Evolutionary conservation across 148 eudicot genomes (phyloP), one percentile per base, ranked within the genome.

Genomic region (Heliosperma pusillum): DNA sequence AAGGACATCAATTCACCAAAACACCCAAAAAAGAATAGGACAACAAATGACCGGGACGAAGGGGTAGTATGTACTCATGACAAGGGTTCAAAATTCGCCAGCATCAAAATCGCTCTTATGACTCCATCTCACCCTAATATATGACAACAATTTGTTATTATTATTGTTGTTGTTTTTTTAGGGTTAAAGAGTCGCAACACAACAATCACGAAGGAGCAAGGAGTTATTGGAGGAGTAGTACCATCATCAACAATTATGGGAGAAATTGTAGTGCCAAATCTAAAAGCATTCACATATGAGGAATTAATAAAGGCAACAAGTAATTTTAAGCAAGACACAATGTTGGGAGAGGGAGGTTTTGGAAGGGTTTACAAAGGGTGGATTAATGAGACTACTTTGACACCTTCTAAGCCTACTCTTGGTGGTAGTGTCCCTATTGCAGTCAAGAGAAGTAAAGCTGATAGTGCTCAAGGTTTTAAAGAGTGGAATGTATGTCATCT

Each of bases 281-380:
- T 83, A 27, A 92, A 83, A 72, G 33, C 69, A 72, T 92, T 82
- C 55, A 83, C 70, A 1, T 87, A 70, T 3, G 36, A 74, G 0
- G 92, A 88, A 7, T 64, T 92, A 59, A 89, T 12, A 72, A 80
- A 76, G 1, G 92, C 92, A 0, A 89, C 97, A 0, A 86, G 73
- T 58, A 85, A 87, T 50, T 92, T 92, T 57, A 74, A 74, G 29
- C 86, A 90, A 11, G 94, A 85, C 58, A 68, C 88, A 0, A 50
- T 88, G 74, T 63, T 92, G 55, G 97, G 97, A 1, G 95, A 87
- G 47, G 95, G 97, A 56, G 97, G 97, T 1, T 92, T 92, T 15
- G 97, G 97, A 1, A 85, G 73, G 47, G 97, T 92, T n/a, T 90
- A 85, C 72, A 92, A 86, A 74, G 97, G 97, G 3, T 92, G 95